Conservation (phyloP, 2,329 filamentous ascomycete genomes). For the Venturia carpophila region DNA sequence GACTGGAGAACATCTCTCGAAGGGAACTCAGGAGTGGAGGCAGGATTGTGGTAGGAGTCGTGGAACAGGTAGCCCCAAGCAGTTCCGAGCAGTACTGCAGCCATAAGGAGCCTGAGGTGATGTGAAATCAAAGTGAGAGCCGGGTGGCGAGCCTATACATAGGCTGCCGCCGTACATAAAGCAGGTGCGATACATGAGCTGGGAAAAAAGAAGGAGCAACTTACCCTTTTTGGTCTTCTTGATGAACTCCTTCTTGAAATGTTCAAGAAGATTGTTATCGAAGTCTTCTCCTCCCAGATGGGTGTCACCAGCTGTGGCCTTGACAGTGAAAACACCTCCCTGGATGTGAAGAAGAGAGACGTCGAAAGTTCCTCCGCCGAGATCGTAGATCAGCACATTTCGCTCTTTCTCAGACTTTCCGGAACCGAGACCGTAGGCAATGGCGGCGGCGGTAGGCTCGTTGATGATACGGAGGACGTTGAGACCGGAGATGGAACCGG, state of each 20-base stretch:
- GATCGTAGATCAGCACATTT: conserved; percentile 97
- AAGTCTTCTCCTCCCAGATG: conserved; percentile 98
- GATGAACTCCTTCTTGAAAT: conserved; percentile 90
- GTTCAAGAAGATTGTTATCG: conserved; percentile 93
- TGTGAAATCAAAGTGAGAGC: no score
- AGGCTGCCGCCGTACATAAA: no score
- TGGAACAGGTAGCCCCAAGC: no score
- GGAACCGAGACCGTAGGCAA: conserved; percentile 82
- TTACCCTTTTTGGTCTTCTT: conserved; percentile 57
- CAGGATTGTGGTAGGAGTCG: no score
- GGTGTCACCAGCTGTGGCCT: conserved; percentile 96
- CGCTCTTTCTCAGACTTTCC: conserved; percentile 76
- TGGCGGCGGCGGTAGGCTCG: conserved; percentile 94
- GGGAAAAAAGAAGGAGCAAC: no score
- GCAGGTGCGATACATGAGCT: no score
- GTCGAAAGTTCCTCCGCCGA: conserved; percentile 99
- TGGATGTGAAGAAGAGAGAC: conserved; percentile 96
- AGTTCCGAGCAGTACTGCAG: no score
- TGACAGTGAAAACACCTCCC: conserved; percentile 99
- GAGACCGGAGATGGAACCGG: conserved; percentile 90
- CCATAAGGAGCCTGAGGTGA: no score
- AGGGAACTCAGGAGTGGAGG: no score
- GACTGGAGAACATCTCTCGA: no score
- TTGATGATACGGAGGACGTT: conserved; percentile 99
- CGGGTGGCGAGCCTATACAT: no score